phyloP scores from a whole-genome alignment of 2,329 filamentous ascomycete species.

The Fusarium goolgardi region DNA sequence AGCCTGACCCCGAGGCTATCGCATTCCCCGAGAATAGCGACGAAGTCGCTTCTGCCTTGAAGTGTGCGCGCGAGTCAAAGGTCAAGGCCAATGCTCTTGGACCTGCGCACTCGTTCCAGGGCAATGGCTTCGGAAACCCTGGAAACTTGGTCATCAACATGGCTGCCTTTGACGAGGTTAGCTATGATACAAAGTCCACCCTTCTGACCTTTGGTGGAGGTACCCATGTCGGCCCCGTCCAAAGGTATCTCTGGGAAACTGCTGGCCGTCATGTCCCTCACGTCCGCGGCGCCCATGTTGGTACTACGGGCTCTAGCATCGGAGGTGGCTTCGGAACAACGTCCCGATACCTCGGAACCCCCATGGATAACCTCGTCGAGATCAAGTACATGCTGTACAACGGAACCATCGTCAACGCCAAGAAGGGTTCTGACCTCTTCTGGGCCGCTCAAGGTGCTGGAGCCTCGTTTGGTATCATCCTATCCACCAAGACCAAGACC shows the following conservation, averaged over 20 bases:
- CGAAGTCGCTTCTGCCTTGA: conserved; percentile 37
- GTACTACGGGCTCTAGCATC: conserved; percentile 40
- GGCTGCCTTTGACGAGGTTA: conserved; percentile 41
- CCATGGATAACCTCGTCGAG: conserved; percentile 41
- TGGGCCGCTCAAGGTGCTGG: conserved; percentile 44
- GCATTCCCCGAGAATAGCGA: conserved; percentile 38
- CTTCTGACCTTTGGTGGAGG: conserved; percentile 43
- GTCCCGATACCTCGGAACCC: conserved; percentile 33
- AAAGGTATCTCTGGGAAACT: conserved; percentile 45
- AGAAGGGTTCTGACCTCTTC: conserved; percentile 38
- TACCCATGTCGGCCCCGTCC: conserved; percentile 39
- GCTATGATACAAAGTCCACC: conserved; percentile 33
- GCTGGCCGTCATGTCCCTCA: conserved; percentile 44
- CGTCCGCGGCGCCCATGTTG: conserved; percentile 42
- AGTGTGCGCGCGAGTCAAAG: conserved; percentile 41
- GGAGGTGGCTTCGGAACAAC: conserved; percentile 43
- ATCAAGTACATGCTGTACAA: conserved; percentile 45
- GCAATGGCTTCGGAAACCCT: conserved; percentile 36
- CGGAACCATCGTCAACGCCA: conserved; percentile 41
- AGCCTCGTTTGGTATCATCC: conserved; percentile 41
- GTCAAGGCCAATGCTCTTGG: conserved; percentile 43
- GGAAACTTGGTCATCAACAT: conserved; percentile 45
- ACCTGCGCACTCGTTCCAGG: conserved; percentile 42
- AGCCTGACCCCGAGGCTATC: conserved; percentile 38
- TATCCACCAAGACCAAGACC: conserved; percentile 43